phyloP scores from a whole-genome alignment of 306 rosid genomes.

The Begonia peltatifolia region DNA sequence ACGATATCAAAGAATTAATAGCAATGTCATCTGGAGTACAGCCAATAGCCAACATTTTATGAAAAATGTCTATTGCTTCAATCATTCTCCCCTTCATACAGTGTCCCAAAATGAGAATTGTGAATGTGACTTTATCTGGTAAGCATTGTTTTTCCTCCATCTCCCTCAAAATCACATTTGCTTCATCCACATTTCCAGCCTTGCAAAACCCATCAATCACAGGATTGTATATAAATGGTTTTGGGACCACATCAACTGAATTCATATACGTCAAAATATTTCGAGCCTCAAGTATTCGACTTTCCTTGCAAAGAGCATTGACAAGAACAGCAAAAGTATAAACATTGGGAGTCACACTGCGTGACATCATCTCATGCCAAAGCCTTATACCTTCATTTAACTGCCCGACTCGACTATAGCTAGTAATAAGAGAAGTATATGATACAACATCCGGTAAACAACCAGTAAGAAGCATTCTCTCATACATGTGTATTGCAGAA shows the following conservation, averaged over 20 bases:
- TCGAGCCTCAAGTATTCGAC: constrained; percentile 56
- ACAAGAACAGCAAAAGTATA: constrained; percentile 67
- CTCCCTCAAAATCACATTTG: constrained; percentile 50
- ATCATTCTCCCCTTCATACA: constrained; percentile 75
- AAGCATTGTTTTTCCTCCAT: constrained; percentile 58
- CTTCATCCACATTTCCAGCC: constrained; percentile 75
- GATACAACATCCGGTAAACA: constrained; percentile 55
- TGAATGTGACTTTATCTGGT: constrained; percentile 68
- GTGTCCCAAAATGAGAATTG: constrained; percentile 76
- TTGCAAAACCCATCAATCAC: constrained; percentile 78
- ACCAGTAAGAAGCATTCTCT: constrained; percentile 40
- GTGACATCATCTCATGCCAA: constrained; percentile 54
- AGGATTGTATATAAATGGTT: constrained; percentile 63
- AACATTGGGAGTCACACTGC: constrained; percentile 33
- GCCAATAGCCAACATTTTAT: constrained; percentile 57
- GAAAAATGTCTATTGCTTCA: constrained; percentile 56
- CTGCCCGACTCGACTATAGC: constrained; percentile 52
- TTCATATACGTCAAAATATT: constrained; percentile 42
- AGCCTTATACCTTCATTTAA: constrained; percentile 42
- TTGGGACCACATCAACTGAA: constrained; percentile 25
- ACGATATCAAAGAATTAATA: constrained; percentile 42
- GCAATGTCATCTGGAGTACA: constrained; percentile 64
- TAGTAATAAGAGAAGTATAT: constrained; percentile 56
- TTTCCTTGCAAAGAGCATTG: constrained; percentile 55
- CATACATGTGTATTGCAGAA: constrained; percentile 36